Percentiles rank a stretch among this genome's conserved stretches.
Evolutionary conservation across 164 flowering plant species (phyloP).

Genomic region (Chloranthus sessilifolius): DNA sequence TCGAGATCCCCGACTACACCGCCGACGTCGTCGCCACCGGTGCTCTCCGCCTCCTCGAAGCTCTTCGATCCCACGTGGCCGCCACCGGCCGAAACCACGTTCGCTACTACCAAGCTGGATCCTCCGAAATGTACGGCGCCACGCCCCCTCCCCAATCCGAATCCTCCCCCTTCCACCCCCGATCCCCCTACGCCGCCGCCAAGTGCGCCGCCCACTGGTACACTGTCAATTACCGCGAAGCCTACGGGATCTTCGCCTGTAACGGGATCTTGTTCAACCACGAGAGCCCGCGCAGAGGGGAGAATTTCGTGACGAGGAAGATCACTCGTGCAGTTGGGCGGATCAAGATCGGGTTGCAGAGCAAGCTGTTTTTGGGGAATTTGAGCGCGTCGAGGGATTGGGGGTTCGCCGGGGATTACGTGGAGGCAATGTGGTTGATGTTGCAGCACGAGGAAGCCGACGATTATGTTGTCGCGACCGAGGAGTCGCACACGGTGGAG

Average conservation of each 20-base stretch:
- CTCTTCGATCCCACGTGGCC: conserved; percentile 75
- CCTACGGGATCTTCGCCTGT: conserved; percentile 83
- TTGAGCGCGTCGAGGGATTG: conserved; percentile 82
- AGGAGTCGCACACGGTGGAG: conserved; percentile 91
- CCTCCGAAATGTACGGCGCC: conserved; percentile 93
- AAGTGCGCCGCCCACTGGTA: conserved; percentile 98
- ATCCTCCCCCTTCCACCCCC: conserved; percentile 78
- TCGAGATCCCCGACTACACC: conserved; percentile 96
- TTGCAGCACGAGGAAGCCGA: conserved; percentile 93
- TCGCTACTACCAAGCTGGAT: conserved; percentile 87
- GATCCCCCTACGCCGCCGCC: conserved; percentile 91
- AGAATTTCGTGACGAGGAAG: conserved; percentile 93
- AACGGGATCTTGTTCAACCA: conserved; percentile 92
- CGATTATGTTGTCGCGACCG: conserved; percentile 95
- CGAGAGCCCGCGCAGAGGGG: conserved; percentile 83
- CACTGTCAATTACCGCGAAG: conserved; percentile 91
- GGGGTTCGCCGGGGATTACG: conserved; percentile 97
- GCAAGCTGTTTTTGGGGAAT: conserved; percentile 82
- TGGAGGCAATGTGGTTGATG: conserved; percentile 99
- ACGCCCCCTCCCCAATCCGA: conserved; percentile 92
- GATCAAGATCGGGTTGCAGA: conserved; percentile 86
- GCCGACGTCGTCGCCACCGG: conserved; percentile 99
- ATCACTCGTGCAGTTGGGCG: conserved; percentile 87
- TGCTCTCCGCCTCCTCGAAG: conserved; percentile 84
- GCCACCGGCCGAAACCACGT: conserved; percentile 61